Evolutionary conservation across 2,329 filamentous ascomycete species (phyloP), one percentile per base, ranked within the genome.

Genomic region (Hypoxylon sp.): DNA sequence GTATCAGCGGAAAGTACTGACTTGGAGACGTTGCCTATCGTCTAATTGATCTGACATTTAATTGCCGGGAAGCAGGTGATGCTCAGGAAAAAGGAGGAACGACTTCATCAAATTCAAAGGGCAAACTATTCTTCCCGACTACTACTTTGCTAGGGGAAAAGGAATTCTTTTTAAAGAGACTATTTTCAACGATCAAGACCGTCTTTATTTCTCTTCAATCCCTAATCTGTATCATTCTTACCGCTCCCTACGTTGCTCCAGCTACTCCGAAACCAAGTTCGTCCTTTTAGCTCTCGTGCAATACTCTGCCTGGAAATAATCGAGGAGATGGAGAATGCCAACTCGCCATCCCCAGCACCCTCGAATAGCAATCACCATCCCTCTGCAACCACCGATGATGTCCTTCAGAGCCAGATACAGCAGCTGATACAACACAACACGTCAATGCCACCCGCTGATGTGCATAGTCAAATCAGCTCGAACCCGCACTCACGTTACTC

Each of bases 291-390:
- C 36, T 11, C 29, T 19, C 19, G 9, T 15, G 13, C 12, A 9
- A 13, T 16, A 38, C 41, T 32, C 19, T 8, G 4, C 7, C 16
- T 35, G 30, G 37, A 37, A 30, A 57, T 15, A 46, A 32, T 37
- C 35, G 50, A 60, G 62, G 63, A 63, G 47, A 67, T 66, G 63
- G 65, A 65, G 57, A 63, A 61, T 51, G 40, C 38, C 37, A 50
- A 59, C 3, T 72, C 76, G 25, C 74, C 72, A 31, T 80, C 79
- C 15, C 78, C 79, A 50, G 73, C 75, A 44, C 73, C 73, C 13
- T 75, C 74, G 37, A 67, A 67, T 43, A 64, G 65, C 46, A 67
- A 67, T 13, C 60, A 67, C 35, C 65, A 67, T 16, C 29, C 30
- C 15, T 46, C 53, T 30, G 35, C 42, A 37, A 68, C 67, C 19